Base-by-base conservation (phyloP, 78 protist species). In the Protostelium mycophagum region DNA sequence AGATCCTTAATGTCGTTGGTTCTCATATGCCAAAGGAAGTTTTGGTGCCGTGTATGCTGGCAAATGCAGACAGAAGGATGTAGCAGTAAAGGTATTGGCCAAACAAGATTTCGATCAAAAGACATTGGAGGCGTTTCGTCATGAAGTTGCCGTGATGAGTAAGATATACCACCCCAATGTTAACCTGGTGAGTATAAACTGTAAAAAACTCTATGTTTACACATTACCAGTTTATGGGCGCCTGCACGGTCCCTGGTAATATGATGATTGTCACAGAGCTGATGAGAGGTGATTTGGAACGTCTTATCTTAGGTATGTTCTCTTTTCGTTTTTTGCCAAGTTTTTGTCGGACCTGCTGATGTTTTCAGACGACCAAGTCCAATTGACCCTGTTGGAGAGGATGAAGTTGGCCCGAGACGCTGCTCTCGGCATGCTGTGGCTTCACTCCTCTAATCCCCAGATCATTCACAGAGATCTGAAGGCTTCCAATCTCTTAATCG, bases 391-490 rank as follows among this genome's bases (percentile, higher is more conserved):
- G 16, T 16, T 85, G 36, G 63, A 85, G 37, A 85, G 37, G 16
- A 85, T 85, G 73, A 51, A 51, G 73, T 51, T 90, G 93, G 95
- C 95, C 86, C 89, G 91, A 88, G 95, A 93, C 84, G 95, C 95
- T 63, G 95, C 95, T 28, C 88, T 93, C 37, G 95, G 95, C 63
- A 93, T 93, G 63, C 87, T 89, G 84, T 93, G 95, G 95, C 51
- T 93, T 36, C 95, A 93, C 83, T 91, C 89, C 87, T 93, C 95
- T 0, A 93, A 93, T 85, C 95, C 95, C 38, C 93, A 90, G 38
- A 89, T 93, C 87, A 92, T 93, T 51, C 95, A 93, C 91, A 93
- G 95, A 93, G 95, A 93, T 88, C 90, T 93, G 28, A 93, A 93
- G 84, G 88, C 93, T 83, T 90, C 93, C 34, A 93, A 93, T 73